Conservation (phyloP, 192 early-diverging fungal genomes). For the Coemansia sp. region DNA sequence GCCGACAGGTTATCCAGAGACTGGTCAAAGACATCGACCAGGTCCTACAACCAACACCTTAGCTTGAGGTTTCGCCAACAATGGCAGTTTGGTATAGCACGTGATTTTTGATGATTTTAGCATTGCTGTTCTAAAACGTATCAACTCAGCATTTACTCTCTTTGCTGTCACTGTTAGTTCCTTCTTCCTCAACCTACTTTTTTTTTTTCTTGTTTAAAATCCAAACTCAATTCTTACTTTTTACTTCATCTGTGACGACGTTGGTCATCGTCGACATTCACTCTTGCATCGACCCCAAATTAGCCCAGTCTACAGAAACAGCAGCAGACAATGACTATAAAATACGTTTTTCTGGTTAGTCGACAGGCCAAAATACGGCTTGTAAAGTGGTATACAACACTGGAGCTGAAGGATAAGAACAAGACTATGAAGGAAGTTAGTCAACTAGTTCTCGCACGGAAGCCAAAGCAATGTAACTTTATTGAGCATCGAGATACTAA, state of each 20-base stretch:
- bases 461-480: constrained; percentile 97
- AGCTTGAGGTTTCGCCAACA: neutral
- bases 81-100: neutral
- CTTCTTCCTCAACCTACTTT: neutral
- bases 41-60: constrained; percentile 7
- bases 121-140: neutral
- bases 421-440: constrained; percentile 94
- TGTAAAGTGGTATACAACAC: constrained; percentile 77
- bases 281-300: neutral
- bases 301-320: neutral
- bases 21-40: constrained; percentile 41
- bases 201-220: neutral
- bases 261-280: neutral
- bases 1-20: constrained; percentile 63
- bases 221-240: neutral
- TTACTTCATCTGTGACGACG: neutral
- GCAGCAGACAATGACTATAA: constrained; percentile 40
- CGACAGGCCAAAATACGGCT: constrained; percentile 82
- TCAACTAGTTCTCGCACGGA: constrained; percentile 80
- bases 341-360: constrained; percentile 76
- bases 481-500: constrained; percentile 92
- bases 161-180: neutral
- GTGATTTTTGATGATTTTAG: neutral
- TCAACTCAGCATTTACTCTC: neutral
- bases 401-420: constrained; percentile 84